Base-by-base conservation (phyloP, 129 eudicot genomes). In the Silybum marianum region DNA sequence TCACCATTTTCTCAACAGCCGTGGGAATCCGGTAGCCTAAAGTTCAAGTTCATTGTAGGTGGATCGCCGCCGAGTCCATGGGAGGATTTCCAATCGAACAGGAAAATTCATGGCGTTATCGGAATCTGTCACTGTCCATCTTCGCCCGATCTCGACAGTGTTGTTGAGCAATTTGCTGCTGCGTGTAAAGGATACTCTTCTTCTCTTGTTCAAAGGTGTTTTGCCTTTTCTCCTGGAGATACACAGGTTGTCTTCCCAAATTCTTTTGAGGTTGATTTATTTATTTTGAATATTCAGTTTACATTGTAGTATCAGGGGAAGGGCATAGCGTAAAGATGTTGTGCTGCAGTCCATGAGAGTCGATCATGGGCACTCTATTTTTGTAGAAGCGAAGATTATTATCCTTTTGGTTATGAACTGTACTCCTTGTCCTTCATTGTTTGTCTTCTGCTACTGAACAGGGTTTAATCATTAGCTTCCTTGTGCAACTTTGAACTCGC, bases 1-100 rank as follows among this genome's bases (percentile, higher is more conserved):
- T 86, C 91, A 3, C 99, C 99, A 0, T 95, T 95, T 80, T 69
- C 93, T 16, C 80, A 95, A 23, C 99, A 92, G 80, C 97, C 97
- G 2, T 95, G 99, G 99, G 97, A 92, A 9, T 83, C 93, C 46
- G 97, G 97, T 18, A 80, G 82, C 83, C 89, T 95, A 25, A 84
- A 90, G 3, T 92, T 91, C 88, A 92, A 90, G 87, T 95, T 90
- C 86, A 88, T 95, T 65, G 82, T 91, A 54, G 97, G 95, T 2
- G 99, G 97, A 40, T 85, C 97, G 0, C 93, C 97, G 16, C 91
- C 93, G 0, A 87, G 93, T 38, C 97, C 99, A 0, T 95, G 99
- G 99, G 99, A 95, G 76, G 99, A 95, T 77, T 95, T 95, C 73
- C 99, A 95, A 74, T 90, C 97, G 19, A 90, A 89, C 69, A 89